Conservation (phyloP, 257 asterid genomes). For the Salvia hispanica region DNA sequence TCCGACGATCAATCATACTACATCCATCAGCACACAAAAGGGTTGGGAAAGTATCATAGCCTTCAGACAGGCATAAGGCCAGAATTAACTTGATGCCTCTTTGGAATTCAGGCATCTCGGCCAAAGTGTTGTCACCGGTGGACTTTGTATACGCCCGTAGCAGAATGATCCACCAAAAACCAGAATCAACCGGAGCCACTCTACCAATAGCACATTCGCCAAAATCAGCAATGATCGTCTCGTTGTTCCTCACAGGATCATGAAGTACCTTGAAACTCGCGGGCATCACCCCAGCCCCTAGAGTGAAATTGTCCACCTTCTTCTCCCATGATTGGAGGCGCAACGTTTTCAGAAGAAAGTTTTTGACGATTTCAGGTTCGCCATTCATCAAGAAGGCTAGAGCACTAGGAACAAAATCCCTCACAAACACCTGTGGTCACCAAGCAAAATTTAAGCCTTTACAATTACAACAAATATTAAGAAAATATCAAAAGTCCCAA, state of each 20-base stretch:
- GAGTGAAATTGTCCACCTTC: conserved; percentile 81
- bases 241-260: conserved; percentile 72
- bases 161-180: conserved; percentile 97
- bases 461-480: background rate
- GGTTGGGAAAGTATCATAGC: conserved; percentile 95
- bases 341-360: conserved; percentile 75
- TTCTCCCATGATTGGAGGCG: conserved; percentile 97
- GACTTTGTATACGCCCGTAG: conserved; percentile 95
- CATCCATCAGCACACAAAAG: conserved; percentile 95
- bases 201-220: conserved; percentile 96
- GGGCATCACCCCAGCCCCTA: conserved; percentile 94
- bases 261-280: conserved; percentile 96
- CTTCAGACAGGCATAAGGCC: conserved; percentile 83
- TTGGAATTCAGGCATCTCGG: conserved; percentile 78
- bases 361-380: conserved; percentile 91
- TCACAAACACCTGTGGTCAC: conserved; percentile 73
- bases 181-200: conserved; percentile 97
- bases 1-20: conserved; percentile 86
- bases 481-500: background rate
- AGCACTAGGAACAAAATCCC: conserved; percentile 94
- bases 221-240: conserved; percentile 85
- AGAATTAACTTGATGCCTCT: conserved; percentile 82
- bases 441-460: background rate
- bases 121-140: conserved; percentile 82
- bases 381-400: conserved; percentile 94